phyloP scores from a whole-genome alignment of 2,329 filamentous ascomycete genomes.

The Colletotrichum lini region DNA sequence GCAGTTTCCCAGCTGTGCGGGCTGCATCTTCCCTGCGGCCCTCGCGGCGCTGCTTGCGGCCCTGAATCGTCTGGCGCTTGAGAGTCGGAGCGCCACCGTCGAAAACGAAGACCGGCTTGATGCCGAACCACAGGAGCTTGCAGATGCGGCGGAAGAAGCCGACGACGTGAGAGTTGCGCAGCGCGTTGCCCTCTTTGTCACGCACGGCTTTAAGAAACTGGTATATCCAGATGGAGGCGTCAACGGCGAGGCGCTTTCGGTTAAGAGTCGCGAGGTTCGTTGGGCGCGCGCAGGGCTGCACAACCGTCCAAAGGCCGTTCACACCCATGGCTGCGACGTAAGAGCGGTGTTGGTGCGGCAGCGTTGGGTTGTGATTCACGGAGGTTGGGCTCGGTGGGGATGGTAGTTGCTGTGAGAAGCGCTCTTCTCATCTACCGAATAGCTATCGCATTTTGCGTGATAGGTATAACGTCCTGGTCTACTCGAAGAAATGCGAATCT shows the following conservation, averaged over 20 bases:
- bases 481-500: not conserved
- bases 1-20: constrained; percentile 88
- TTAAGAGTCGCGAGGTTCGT: constrained; percentile 98
- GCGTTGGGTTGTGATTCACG: constrained; percentile 31
- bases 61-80: constrained; percentile 91
- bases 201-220: constrained; percentile 99
- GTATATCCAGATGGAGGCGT: constrained; percentile 99
- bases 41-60: constrained; percentile 84
- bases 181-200: constrained; percentile 96
- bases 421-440: constrained; percentile 38
- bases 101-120: constrained; percentile 97
- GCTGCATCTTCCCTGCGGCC: constrained; percentile 94
- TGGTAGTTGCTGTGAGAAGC: constrained; percentile 32
- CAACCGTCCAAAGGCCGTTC: constrained; percentile 95
- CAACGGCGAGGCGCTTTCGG: constrained; percentile 94
- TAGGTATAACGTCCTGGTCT: not conserved
- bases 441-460: constrained; percentile 29
- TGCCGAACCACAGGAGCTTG: constrained; percentile 96
- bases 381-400: constrained; percentile 8
- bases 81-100: constrained; percentile 93
- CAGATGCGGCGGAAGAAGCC: constrained; percentile 99
- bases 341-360: not conserved
- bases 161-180: constrained; percentile 95
- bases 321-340: constrained; percentile 83
- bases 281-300: constrained; percentile 94